These are phyloP conservation scores for Mesembryanthemum crystallinum DNA, from an alignment of 148 eudicot species.

Conservation along the genomic window DNA sequence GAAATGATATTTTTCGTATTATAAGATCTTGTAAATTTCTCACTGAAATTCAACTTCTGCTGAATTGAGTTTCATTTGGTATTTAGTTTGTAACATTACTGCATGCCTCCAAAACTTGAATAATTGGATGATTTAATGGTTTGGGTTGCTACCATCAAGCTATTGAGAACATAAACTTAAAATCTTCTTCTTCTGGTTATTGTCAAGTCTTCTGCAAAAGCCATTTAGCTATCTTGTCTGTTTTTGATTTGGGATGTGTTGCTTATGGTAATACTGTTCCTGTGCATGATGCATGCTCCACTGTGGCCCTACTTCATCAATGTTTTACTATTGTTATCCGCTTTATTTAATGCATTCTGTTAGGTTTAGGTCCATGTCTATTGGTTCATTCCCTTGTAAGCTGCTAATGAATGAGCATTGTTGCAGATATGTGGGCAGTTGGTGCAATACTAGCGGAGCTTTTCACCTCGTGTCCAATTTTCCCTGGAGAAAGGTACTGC, in stretches of 20 bases:
- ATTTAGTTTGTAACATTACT: not conserved
- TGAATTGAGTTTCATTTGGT: not conserved
- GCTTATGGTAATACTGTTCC: not conserved
- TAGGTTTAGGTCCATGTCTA: not conserved
- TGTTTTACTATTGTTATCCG: not conserved
- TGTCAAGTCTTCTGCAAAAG: not conserved
- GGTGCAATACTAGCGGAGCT: constrained; percentile 97
- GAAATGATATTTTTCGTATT: not conserved
- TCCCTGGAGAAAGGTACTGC: constrained; percentile 89
- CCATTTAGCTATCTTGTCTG: no score
- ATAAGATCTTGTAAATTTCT: not conserved
- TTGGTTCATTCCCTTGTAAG: not conserved
- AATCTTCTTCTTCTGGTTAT: not conserved
- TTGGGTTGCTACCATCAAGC: not conserved
- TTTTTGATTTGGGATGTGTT: not conserved
- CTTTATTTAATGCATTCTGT: not conserved
- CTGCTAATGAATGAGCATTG: constrained; percentile 10
- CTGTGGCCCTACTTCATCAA: not conserved
- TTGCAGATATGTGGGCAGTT: constrained; percentile 98
- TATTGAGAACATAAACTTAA: not conserved
- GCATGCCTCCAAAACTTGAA: not conserved
- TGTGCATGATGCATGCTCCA: not conserved
- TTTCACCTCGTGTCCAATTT: constrained; percentile 69
- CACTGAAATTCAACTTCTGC: not conserved
- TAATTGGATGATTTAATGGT: not conserved